Conservation (phyloP, 371 early-diverging fungal species). For the Batkoa obscura region DNA sequence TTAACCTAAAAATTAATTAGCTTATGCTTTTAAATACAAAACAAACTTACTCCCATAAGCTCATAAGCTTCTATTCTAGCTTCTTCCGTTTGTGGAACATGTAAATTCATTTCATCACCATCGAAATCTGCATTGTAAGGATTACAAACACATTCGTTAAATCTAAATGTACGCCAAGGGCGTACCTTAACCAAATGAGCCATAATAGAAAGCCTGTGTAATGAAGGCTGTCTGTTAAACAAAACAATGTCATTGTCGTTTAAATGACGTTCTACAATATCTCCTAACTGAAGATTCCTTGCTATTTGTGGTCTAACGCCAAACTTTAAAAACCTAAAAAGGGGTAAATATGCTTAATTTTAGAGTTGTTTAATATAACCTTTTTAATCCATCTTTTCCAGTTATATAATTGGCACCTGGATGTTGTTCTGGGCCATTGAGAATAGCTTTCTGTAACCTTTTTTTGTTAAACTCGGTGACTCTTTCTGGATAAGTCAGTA, state of each 20-base stretch:
- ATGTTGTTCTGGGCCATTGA: conserved; percentile 79
- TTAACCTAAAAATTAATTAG: conserved; percentile 38
- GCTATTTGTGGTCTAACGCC: conserved; percentile 56
- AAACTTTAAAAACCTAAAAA: conserved; percentile 26
- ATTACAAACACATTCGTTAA: conserved; percentile 98
- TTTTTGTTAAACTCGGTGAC: conserved; percentile 82
- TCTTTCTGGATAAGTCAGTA: conserved; percentile 93
- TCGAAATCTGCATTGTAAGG: conserved; percentile 99
- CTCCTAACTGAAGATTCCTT: conserved; percentile 65
- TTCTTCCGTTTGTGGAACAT: conserved; percentile 98
- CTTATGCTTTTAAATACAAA: conserved; percentile 43
- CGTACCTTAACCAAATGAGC: conserved; percentile 92
- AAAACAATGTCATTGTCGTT: conserved; percentile 94
- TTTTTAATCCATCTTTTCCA: conserved; percentile 28
- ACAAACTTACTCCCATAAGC: conserved; percentile 85
- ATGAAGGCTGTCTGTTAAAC: conserved; percentile 99
- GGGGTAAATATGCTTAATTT: no score
- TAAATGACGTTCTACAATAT: conserved; percentile 95
- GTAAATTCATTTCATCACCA: conserved; percentile 99
- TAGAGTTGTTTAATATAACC: conserved; percentile 9
- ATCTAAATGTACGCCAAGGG: conserved; percentile 95
- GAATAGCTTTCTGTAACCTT: conserved; percentile 54
- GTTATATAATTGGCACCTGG: conserved; percentile 94
- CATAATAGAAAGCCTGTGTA: conserved; percentile 98
- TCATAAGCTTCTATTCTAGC: conserved; percentile 94